Evolutionary conservation across 139 green algal genomes (phyloP), one percentile per base, ranked within the genome.

Genomic region (Coccomyxa sp.): DNA sequence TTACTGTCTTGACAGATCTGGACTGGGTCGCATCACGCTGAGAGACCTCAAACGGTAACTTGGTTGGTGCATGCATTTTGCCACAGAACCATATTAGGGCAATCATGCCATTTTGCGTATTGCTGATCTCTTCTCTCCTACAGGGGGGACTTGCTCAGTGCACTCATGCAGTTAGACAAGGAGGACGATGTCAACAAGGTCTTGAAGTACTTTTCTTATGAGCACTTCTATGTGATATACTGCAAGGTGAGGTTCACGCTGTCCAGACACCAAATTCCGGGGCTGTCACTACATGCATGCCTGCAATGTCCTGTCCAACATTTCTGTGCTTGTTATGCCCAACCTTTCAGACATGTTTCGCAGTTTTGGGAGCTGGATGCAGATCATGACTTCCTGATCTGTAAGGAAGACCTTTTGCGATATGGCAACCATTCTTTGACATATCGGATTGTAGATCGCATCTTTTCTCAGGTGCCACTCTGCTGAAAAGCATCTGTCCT

Each of bases 191-290:
- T 99, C 89, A 99, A 99, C 92, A 90, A 92, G 79, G 88, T 92
- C 31, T 87, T 97, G 30, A 92, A 92, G 81, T 98, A 97, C 88
- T 98, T 98, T 86, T 97, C 91, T 21, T 99, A 99, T 87, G 97
- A 99, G 91, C 97, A 99, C 89, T 99, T 99, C 84, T 99, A 99
- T 86, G 97, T 99, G 58, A 96, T 99, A 79, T 99, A 99, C 91
- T 99, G 97, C 96, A 99, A 99, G 85, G 86, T 86, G 31, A 30
- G 63, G 18, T 18, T 23, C 3, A 68, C 71, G 21, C 21, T 27
- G 21, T 74, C 66, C 23, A 74, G 23, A 27, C 4, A 74, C 21
- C 66, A 74, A 74, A 27, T 9, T 74, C 10, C 9, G 21, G 21
- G 23, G 66, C 4, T 74, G 21, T 4, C 66, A 27, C 66, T 74